phyloP scores from a whole-genome alignment of 176 grass and related monocot genomes.

The Carex myosuroides region DNA sequence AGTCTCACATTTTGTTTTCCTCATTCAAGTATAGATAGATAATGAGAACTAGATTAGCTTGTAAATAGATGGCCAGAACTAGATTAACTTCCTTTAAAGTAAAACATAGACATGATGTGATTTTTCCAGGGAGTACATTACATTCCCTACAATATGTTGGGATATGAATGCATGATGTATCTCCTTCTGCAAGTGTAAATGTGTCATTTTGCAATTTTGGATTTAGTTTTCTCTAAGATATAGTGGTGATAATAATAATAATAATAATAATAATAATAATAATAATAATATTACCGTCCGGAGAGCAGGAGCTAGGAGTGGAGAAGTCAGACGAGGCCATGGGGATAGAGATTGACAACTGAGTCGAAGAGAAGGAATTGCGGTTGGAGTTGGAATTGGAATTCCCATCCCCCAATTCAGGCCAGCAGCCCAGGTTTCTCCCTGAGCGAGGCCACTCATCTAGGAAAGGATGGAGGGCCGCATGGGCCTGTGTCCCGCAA shows the following conservation, averaged over 20 bases:
- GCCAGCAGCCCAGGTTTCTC: slow-evolving; percentile 37
- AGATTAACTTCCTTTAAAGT: neutral
- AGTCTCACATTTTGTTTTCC: neutral
- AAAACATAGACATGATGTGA: neutral
- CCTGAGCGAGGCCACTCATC: slow-evolving; percentile 79
- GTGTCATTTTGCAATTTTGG: neutral
- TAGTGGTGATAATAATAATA: no score
- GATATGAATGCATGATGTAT: neutral
- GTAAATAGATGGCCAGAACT: neutral
- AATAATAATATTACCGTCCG: slow-evolving; percentile 26
- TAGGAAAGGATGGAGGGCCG: slow-evolving; percentile 66
- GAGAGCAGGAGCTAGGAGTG: slow-evolving; percentile 54
- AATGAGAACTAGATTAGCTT: neutral
- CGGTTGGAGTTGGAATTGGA: slow-evolving; percentile 14
- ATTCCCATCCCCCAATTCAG: slow-evolving; percentile 48
- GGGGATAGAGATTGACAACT: slow-evolving; percentile 85
- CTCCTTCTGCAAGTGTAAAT: neutral
- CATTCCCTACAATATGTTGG: neutral
- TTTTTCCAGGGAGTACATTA: neutral
- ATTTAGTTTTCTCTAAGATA: neutral
- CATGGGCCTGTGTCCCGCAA: slow-evolving; percentile 11
- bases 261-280: neutral
- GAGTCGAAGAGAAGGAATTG: slow-evolving; percentile 53
- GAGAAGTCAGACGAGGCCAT: slow-evolving; percentile 64
- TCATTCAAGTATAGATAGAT: neutral